Evolutionary conservation across 2,329 filamentous ascomycete species (phyloP), one percentile per base, ranked within the genome.

Genomic region (Aspergillus japonicus): DNA sequence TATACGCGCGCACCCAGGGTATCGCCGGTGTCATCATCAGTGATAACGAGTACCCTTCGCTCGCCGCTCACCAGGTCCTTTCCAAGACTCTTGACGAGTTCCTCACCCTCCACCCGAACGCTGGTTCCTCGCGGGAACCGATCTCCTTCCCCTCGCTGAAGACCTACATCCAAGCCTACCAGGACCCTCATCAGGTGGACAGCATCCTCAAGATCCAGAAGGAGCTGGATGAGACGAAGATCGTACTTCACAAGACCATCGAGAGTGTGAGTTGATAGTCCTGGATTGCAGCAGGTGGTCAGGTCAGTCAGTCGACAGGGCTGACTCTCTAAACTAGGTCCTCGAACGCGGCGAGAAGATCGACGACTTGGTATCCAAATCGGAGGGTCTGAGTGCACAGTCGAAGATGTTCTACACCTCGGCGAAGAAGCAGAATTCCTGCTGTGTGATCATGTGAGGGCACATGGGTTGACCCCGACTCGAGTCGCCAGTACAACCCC

Each of bases 171-270:
- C 73, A 77, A 47, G 87, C 89, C 67, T 96, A 92, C 80, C 91
- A 96, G 80, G 90, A 97, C 75, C 92, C 94, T 12, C 83, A 88
- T 71, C 85, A 96, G 79, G 93, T 92, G 66, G 92, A 96, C 80
- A 94, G 89, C 78, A 96, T 98, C 74, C 86, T 92, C 82, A 93
- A 92, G 83, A 97, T 99, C 70, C 94, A 98, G 78, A 90, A 92
- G 80, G 92, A 99, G 81, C 83, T 99, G 62, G 93, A 98, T 73
- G 93, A 97, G 83, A 98, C 94, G 62, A 98, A 97, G 85, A 93
- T 96, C 73, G 89, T 96, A 61, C 83, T 99, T 69, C 92, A 98
- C 81, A 96, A 98, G 85, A 97, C 95, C 49, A 97, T 96, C 70
- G 90, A 96, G 81, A 67, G 60, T 31, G 62, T 64, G n/a, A 44